Conservation (phyloP, 768 basidiomycete genomes). For the Amylocystis lapponica region DNA sequence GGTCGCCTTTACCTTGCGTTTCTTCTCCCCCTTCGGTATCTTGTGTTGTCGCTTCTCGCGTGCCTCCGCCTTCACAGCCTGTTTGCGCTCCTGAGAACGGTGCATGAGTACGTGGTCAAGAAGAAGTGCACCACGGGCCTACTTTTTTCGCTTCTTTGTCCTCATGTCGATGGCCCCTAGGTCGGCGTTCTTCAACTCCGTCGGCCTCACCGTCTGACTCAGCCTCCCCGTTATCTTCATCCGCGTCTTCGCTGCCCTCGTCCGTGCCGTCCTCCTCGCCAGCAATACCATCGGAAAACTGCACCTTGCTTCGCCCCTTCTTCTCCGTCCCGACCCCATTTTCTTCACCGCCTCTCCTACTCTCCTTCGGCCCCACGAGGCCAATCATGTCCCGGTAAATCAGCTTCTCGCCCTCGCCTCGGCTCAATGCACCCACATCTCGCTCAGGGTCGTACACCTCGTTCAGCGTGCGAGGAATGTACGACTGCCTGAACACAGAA, state of each 20-base stretch:
- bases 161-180: conserved; percentile 88
- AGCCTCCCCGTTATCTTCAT: conserved; percentile 24
- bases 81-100: conserved; percentile 75
- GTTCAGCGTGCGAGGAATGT: conserved; percentile 88
- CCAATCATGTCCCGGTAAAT: conserved; percentile 90
- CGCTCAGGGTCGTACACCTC: conserved; percentile 95
- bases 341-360: neutral
- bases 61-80: conserved; percentile 79
- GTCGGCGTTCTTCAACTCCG: conserved; percentile 45
- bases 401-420: conserved; percentile 65
- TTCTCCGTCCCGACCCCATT: conserved; percentile 20
- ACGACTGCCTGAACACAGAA: conserved; percentile 81
- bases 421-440: conserved; percentile 69
- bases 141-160: conserved; percentile 91
- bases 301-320: conserved; percentile 5
- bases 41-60: conserved; percentile 87
- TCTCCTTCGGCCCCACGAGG: conserved; percentile 43
- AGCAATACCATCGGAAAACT: conserved; percentile 9
- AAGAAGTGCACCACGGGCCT: neutral
- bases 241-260: conserved; percentile 7
- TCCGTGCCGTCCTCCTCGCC: conserved; percentile 24
- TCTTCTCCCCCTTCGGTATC: conserved; percentile 95
- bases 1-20: conserved; percentile 63
- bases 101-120: conserved; percentile 1
- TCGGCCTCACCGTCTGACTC: conserved; percentile 30